A percentile compares a stretch with the other conserved stretches of the same genome.
These are phyloP conservation scores for Dalbergia cochinchinensis DNA, from an alignment of 306 rosid species.

Conservation along the genomic window DNA sequence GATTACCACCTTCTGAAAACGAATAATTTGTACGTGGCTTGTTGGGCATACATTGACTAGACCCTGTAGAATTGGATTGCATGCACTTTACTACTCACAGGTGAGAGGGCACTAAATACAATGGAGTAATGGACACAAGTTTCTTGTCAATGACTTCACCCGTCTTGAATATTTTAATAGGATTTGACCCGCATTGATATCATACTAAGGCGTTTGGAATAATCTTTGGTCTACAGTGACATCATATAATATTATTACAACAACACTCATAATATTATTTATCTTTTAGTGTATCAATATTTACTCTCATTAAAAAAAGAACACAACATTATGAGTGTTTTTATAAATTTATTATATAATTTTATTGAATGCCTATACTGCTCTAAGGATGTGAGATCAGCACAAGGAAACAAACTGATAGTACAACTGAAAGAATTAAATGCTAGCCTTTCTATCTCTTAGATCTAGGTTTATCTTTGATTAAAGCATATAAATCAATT, in stretches of 20 bases:
- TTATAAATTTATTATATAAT: no score
- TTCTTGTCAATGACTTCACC: slow-evolving; percentile 28
- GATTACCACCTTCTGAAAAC: slow-evolving; percentile 31
- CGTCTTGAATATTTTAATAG: not conserved
- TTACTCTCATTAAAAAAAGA: no score
- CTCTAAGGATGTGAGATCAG: not conserved
- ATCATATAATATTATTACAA: no score
- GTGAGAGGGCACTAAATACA: not conserved
- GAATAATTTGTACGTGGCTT: slow-evolving; percentile 31
- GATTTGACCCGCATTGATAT: slow-evolving; percentile 33
- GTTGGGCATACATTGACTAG: slow-evolving; percentile 26
- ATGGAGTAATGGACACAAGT: not conserved
- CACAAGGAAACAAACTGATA: slow-evolving; percentile 18
- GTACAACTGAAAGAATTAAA: not conserved
- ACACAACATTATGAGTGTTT: no score
- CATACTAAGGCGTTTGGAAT: not conserved
- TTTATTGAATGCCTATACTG: no score
- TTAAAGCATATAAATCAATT: no score
- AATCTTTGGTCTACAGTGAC: no score
- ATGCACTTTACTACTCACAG: slow-evolving; percentile 12
- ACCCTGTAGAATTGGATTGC: slow-evolving; percentile 6
- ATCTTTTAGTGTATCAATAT: no score
- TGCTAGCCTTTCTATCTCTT: no score
- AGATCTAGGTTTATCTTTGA: no score
- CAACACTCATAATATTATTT: no score